phyloP scores from a whole-genome alignment of 164 flowering plant species.

The Chimonanthus salicifolius region DNA sequence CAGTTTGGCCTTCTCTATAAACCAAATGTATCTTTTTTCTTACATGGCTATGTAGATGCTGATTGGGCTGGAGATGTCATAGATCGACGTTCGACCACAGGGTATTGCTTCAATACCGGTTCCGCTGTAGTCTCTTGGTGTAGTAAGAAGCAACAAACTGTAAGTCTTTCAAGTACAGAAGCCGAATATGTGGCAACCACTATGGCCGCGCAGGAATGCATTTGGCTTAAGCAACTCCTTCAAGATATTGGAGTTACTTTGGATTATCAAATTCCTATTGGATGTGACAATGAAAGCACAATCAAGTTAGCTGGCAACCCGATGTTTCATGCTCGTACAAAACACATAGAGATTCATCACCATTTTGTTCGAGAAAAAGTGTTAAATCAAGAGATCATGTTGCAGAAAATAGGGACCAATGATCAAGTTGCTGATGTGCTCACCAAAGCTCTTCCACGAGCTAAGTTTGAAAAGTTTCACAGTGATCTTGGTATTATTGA shows the following conservation, averaged over 20 bases:
- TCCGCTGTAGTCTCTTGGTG: conserved; percentile 13
- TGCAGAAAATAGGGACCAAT: not conserved
- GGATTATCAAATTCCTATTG: conserved; percentile 7
- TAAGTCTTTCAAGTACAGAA: conserved; percentile 9
- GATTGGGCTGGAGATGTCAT: conserved; percentile 19
- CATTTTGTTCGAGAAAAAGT: conserved; percentile 1
- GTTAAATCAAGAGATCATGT: not conserved
- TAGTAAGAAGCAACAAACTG: conserved; percentile 18
- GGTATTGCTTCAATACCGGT: conserved; percentile 11
- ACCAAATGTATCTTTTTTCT: not conserved
- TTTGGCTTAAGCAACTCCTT: conserved; percentile 15
- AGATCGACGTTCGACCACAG: not conserved
- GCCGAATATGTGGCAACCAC: conserved; percentile 12
- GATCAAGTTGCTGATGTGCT: not conserved
- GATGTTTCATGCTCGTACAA: conserved; percentile 21
- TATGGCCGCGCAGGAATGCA: conserved; percentile 12
- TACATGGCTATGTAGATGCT: conserved; percentile 14
- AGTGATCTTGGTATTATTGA: no score
- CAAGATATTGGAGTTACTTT: conserved; percentile 13
- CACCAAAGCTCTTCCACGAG: not conserved
- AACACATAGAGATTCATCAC: not conserved
- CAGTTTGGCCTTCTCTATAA: conserved; percentile 11
- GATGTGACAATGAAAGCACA: conserved; percentile 22
- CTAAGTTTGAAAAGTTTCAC: not conserved
- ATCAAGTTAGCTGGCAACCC: conserved; percentile 18